Evolutionary conservation across 83 land plant genomes (phyloP), one percentile per base, ranked within the genome.

Genomic region (Thuja plicata): DNA sequence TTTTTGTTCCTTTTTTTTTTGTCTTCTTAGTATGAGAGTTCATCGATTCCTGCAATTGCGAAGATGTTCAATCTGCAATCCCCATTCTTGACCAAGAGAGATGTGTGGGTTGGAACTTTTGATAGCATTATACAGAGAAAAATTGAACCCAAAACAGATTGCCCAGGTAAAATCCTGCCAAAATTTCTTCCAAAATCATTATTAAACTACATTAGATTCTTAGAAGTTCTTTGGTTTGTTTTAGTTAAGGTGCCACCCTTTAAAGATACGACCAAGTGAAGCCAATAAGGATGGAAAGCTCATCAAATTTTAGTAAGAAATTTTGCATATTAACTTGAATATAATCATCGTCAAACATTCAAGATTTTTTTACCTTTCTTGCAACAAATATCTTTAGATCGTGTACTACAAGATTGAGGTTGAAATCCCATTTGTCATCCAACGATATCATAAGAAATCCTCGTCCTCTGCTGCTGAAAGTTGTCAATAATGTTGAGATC

Each of bases 31-130:
- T 95, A 87, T 81, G 95, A 94, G 90, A 95, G 94, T 87, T 94
- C 96, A 24, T 95, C 95, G 0, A 91, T 94, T 7, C 92, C 95
- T 2, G 95, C 95, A 70, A 94, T 94, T 0, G 93, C 94, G 70
- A 94, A 92, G 86, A 86, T 95, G 13, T 95, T 94, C 90, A 89
- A 93, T 87, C 89, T 93, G 27, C 74, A 87, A 10, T 92, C 89
- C 52, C 73, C 84, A 21, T 94, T 89, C 66, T 90, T 95, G 70
- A 95, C 93, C 5, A 91, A 90, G 73, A 91, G 95, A 50, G 96
- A 92, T 90, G 94, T 91, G 13, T 95, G 96, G 96, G 96, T 95
- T 46, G 95, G 96, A 2, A 94, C 95, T 2, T 95, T 95, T 55
- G 96, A 95, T 62, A 87, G 88, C 88, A 78, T 95, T 15, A 27